Base-by-base conservation (phyloP, 768 basidiomycete species). In the Infundibulicybe gibba region DNA sequence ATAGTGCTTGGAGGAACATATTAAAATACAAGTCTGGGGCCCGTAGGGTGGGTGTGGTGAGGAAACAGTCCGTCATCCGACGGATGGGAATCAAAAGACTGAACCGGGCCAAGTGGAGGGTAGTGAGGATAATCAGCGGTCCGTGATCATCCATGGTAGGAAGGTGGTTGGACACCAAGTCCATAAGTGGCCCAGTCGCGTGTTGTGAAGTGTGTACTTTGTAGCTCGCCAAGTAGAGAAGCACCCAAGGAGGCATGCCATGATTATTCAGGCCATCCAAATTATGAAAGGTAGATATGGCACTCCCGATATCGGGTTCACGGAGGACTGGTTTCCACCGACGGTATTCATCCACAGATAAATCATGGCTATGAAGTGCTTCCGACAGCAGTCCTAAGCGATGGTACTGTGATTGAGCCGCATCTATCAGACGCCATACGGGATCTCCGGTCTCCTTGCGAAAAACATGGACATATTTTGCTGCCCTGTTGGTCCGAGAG, bases 211-310 rank as follows among this genome's bases (percentile, higher is more conserved):
- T 72, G n/a, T 57, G 63, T 10, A 81, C 66, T 57, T 72, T 76
- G 61, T 70, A 71, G 3, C 58, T 63, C 13, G 75, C 61, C 35
- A 85, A 64, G 39, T 73, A 69, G 25, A 86, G 61, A 10, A 76
- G 57, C n/a, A 83, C 62, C 83, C 83, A 87, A 0, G 70, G 52
- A 0, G 85, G 83, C 10, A 44, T 5, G 44, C 53, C 43, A 15
- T 45, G 40, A n/a, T 17, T 39, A 15, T 13, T 34, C 19, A 15
- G n/a, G 32, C 40, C 21, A 3, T 45, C 50, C 8, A 43, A 30
- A 25, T 45, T 20, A 20, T 49, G 50, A 5, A 72, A 30, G 13
- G 51, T 32, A 15, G 49, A 38, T 5, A 71, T 40, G 1, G 71
- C 68, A 19, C 45, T 33, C 25, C 62, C 59, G 12, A 79, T 58